Percentiles rank a stretch among this genome's conserved stretches.
These are phyloP conservation scores for Fusarium avenaceum DNA, from an alignment of 2,329 filamentous ascomycete species.

Conservation along the genomic window DNA sequence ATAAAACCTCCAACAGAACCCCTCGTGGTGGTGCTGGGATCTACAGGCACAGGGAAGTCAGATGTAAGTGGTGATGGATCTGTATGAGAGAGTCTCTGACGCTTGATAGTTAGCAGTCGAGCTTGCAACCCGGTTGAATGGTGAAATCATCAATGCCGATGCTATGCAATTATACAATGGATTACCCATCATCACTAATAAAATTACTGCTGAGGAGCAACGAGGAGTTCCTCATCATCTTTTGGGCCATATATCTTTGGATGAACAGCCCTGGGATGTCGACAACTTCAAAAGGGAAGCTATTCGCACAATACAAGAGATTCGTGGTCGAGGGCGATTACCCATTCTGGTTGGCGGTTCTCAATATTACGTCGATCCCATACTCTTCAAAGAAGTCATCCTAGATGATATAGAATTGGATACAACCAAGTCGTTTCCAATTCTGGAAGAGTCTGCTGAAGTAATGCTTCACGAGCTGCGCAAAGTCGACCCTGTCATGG, in stretches of 20 bases:
- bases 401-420: constrained; percentile 57
- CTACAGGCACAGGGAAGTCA: constrained; percentile 94
- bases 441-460: constrained; percentile 79
- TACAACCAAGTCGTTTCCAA: constrained; percentile 67
- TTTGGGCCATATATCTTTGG: constrained; percentile 80
- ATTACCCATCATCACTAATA: constrained; percentile 94
- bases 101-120: constrained; percentile 83
- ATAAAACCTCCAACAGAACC: constrained; percentile 64
- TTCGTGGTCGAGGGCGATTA: constrained; percentile 80
- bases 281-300: constrained; percentile 81
- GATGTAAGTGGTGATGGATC: constrained; percentile 69
- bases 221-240: constrained; percentile 89
- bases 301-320: constrained; percentile 78
- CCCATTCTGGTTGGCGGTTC: constrained; percentile 95
- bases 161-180: constrained; percentile 98
- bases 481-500: constrained; percentile 90
- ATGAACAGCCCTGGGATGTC: constrained; percentile 87
- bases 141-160: constrained; percentile 96
- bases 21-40: constrained; percentile 85
- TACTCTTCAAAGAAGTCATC: constrained; percentile 81
- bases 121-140: constrained; percentile 83
- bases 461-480: constrained; percentile 78
- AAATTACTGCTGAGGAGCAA: constrained; percentile 81
- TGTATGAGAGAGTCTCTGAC: constrained; percentile 15
- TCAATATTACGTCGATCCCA: constrained; percentile 92